These are phyloP conservation scores for Dillenia turbinata DNA, from an alignment of 164 flowering plant genomes.

Conservation along the genomic window DNA sequence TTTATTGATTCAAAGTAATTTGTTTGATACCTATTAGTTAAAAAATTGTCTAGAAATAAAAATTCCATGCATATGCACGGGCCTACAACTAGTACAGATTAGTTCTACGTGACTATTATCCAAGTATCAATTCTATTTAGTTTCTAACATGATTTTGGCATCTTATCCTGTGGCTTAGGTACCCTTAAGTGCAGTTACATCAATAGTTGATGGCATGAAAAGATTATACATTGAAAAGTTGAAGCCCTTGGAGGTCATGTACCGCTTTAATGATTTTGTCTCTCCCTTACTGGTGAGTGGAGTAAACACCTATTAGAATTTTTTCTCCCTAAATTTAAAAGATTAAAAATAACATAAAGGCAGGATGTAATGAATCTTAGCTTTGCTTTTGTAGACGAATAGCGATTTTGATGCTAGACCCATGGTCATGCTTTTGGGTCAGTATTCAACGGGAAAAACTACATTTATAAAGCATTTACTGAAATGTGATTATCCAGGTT, in stretches of 20 bases:
- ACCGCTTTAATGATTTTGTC: constrained; percentile 87
- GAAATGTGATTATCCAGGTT: constrained; percentile 75
- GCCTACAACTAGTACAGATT: too few relatives aligned
- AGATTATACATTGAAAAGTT: constrained; percentile 78
- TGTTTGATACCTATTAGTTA: too few relatives aligned
- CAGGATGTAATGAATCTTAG: too few relatives aligned
- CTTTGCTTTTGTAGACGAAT: constrained; percentile 47
- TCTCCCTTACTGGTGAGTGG: constrained; percentile 81
- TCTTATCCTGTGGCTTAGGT: constrained; percentile 23
- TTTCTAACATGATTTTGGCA: too few relatives aligned
- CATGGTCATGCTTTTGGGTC: constrained; percentile 99
- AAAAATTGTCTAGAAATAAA: too few relatives aligned
- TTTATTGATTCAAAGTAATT: too few relatives aligned
- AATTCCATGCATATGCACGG: too few relatives aligned
- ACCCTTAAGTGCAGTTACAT: constrained; percentile 70
- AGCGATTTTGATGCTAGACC: constrained; percentile 99
- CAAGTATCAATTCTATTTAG: too few relatives aligned
- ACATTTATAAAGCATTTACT: constrained; percentile 94
- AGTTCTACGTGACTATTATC: too few relatives aligned
- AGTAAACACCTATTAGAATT: neutral
- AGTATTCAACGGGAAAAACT: constrained; percentile 99
- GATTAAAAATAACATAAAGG: too few relatives aligned
- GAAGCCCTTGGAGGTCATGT: constrained; percentile 84
- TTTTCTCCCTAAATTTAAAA: neutral
- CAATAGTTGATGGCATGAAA: constrained; percentile 92